phyloP scores from a whole-genome alignment of 2,329 filamentous ascomycete species.

The Phaeophleospora eucalypticola region DNA sequence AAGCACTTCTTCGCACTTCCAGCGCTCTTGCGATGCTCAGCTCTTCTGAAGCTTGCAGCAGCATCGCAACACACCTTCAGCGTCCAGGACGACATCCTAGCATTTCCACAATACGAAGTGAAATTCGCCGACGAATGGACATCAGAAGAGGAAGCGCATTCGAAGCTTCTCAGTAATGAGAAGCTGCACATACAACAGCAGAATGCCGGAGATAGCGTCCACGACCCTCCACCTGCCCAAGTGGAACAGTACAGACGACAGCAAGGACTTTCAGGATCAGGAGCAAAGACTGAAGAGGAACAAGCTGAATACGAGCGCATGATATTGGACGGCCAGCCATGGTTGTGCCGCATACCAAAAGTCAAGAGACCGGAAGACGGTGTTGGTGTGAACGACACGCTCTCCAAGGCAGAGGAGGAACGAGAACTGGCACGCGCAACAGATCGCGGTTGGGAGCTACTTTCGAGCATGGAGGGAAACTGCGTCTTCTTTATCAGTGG shows the following conservation, averaged over 20 bases:
- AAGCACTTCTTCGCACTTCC: slow-evolving; percentile 47
- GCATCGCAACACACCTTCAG: slow-evolving; percentile 63
- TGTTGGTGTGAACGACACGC: slow-evolving; percentile 26
- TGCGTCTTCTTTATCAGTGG: slow-evolving; percentile 82
- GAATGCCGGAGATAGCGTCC: slow-evolving; percentile 1
- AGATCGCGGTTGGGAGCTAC: slow-evolving; percentile 71
- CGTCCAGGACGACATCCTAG: slow-evolving; percentile 82
- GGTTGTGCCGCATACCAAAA: slow-evolving; percentile 79
- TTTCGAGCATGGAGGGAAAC: slow-evolving; percentile 69
- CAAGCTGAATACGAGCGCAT: slow-evolving; percentile 64
- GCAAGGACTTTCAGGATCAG: slow-evolving; percentile 8
- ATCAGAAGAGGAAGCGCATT: slow-evolving; percentile 64
- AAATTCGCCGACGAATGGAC: slow-evolving; percentile 63
- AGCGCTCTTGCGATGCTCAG: slow-evolving; percentile 44
- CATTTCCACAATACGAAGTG: slow-evolving; percentile 82
- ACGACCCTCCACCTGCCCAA: slow-evolving; percentile 8
- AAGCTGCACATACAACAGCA: slow-evolving; percentile 5
- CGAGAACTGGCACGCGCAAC: slow-evolving; percentile 75
- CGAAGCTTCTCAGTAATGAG: slow-evolving; percentile 46
- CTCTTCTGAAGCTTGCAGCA: slow-evolving; percentile 35
- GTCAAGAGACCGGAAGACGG: slow-evolving; percentile 51
- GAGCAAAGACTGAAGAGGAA: slow-evolving; percentile 11
- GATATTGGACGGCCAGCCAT: slow-evolving; percentile 64
- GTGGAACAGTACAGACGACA: slow-evolving; percentile 21
- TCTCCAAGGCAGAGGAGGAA: slow-evolving; percentile 61